Evolutionary conservation across 352 stramenopile species (phyloP).

Genomic region (Globisporangium rhizosaccharum): DNA sequence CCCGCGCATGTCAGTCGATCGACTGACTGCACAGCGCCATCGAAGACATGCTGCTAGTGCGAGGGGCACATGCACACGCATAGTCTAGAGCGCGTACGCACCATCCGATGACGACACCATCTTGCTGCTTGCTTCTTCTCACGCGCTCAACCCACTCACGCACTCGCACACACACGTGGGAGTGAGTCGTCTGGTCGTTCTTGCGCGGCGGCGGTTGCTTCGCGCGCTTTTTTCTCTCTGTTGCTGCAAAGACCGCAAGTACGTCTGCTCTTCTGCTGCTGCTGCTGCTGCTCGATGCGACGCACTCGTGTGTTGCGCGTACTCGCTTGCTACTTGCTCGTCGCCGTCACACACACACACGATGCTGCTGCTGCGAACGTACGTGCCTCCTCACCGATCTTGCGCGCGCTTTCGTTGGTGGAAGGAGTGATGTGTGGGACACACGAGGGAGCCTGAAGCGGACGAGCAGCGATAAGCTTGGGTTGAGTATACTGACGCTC

Average conservation of each 20-base stretch:
- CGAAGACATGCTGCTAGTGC: background rate
- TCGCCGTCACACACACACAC: too few relatives aligned
- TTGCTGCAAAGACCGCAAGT: background rate
- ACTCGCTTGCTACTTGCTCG: too few relatives aligned
- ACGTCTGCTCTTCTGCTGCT: too few relatives aligned
- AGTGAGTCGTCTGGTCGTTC: background rate
- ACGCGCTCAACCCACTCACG: slow-evolving; percentile 3
- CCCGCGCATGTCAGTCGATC: background rate
- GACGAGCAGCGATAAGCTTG: too few relatives aligned
- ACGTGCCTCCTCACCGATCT: too few relatives aligned
- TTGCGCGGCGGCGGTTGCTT: slow-evolving; percentile 1
- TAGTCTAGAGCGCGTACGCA: background rate
- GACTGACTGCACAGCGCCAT: background rate
- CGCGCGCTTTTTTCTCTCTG: background rate
- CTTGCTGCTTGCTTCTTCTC: slow-evolving; percentile 4
- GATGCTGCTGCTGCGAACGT: too few relatives aligned
- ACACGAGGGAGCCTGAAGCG: too few relatives aligned
- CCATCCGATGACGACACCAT: slow-evolving; percentile 18
- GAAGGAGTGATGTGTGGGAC: too few relatives aligned
- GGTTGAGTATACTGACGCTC: too few relatives aligned
- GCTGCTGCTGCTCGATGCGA: background rate
- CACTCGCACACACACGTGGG: background rate
- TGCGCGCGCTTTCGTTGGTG: too few relatives aligned
- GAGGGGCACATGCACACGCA: background rate
- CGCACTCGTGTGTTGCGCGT: too few relatives aligned